These are phyloP conservation scores for Aspergillus neoniger DNA, from an alignment of 2,329 filamentous ascomycete species.

Conservation along the genomic window DNA sequence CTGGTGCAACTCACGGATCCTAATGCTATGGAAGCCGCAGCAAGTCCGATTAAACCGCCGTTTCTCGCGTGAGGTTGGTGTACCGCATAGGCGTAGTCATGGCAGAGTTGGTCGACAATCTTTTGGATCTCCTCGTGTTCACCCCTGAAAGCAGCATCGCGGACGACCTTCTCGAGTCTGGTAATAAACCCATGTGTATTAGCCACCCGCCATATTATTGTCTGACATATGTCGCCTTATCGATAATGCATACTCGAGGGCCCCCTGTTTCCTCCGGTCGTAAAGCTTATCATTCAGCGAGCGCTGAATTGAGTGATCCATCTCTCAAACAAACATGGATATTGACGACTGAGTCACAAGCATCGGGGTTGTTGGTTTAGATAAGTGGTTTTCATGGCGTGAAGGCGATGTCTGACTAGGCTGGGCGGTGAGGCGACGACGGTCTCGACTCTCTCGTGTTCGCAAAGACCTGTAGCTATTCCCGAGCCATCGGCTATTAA, in stretches of 20 bases:
- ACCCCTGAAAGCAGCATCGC: conserved; percentile 73
- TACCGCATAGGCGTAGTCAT: conserved; percentile 96
- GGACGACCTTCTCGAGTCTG: conserved; percentile 87
- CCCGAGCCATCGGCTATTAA: background rate
- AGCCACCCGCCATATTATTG: conserved; percentile 6
- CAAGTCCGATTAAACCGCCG: conserved; percentile 91
- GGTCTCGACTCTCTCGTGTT: conserved; percentile 7
- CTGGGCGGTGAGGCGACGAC: conserved; percentile 20
- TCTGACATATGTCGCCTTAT: background rate
- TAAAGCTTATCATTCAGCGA: conserved; percentile 97
- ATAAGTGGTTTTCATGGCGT: conserved; percentile 31
- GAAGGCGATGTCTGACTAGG: conserved; percentile 11
- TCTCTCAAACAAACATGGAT: conserved; percentile 44
- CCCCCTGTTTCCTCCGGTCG: conserved; percentile 94
- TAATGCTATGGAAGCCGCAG: conserved; percentile 91
- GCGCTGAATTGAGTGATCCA: conserved; percentile 89
- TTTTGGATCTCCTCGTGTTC: conserved; percentile 80
- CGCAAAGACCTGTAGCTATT: conserved; percentile 15
- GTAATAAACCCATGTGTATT: conserved; percentile 4
- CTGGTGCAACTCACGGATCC: conserved; percentile 69
- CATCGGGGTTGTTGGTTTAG: conserved; percentile 22
- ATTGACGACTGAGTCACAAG: conserved; percentile 24
- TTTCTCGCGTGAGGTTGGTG: conserved; percentile 96
- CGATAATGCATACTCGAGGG: conserved; percentile 74
- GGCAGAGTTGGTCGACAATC: conserved; percentile 93